Base-by-base conservation (phyloP, 2,329 filamentous ascomycete species). In the Claviceps sp. region DNA sequence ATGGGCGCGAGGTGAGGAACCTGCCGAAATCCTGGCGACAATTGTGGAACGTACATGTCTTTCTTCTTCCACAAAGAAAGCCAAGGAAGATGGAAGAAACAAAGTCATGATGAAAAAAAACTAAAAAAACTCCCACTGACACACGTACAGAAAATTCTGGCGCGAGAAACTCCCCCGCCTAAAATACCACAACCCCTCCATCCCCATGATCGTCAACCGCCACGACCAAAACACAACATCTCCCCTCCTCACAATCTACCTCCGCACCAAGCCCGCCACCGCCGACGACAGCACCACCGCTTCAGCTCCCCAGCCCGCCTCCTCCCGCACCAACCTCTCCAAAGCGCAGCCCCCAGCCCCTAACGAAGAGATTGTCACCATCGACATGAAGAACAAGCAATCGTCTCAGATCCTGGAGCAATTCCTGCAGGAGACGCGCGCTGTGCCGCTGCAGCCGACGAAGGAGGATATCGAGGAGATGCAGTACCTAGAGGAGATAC, bases 161-260 rank as follows among this genome's bases (percentile, higher is more conserved):
- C 81, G 79, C 57, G 74, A 83, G 55, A 85, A 82, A 65, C 82
- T 97, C 47, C 87, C 88, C 22, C 81, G 88, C 53, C 75, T 98
- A 59, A 96, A 98, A 76, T 98, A 84, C 72, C 85, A 95, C 76
- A 98, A 98, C 67, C 93, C 93, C 0, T 72, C 81, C 13, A 68
- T 96, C 46, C 81, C 85, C 44, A 94, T 97, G 78, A 82, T 87
- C 54, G 80, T 95, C 61, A 84, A 85, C 67, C 85, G 87, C 54
- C 82, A 78, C 56, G 61, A 66, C 40, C 70, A 82, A 45, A 74
- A 81, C 58, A 66, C 72, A 4, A 72, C 72, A 22, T 71, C 77
- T 6, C 79, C 85, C 14, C 74, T 72, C 47, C 73, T 89, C 69
- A 81, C 78, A 54, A 72, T 90, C 60, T 84, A 84, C 69, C 78